Percentiles rank a stretch among this genome's conserved stretches.
These are phyloP conservation scores for Plasmodium gaboni DNA, from an alignment of 169 alveolate genomes.

Conservation along the genomic window DNA sequence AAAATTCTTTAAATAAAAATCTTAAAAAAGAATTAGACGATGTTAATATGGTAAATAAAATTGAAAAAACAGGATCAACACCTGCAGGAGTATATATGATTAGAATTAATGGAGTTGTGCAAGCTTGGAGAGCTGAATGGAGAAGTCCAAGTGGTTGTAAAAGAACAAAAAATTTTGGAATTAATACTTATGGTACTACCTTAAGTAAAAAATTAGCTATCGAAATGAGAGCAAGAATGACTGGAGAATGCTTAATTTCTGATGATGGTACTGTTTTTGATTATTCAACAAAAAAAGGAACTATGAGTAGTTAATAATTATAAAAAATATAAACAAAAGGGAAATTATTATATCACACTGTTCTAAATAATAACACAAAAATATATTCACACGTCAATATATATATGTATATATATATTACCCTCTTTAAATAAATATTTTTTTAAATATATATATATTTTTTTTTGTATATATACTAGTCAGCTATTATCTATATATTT, in stretches of 20 bases:
- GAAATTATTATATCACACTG: neutral
- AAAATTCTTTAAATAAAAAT: neutral
- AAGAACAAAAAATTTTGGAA: slow-evolving; percentile 64
- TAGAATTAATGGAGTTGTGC: slow-evolving; percentile 58
- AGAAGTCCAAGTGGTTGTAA: slow-evolving; percentile 71
- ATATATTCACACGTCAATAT: neutral
- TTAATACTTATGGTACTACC: slow-evolving; percentile 56
- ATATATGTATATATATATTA: neutral
- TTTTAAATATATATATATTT: too few species aligned
- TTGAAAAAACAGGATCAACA: slow-evolving; percentile 27
- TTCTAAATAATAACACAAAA: too few species aligned
- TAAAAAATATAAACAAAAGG: neutral
- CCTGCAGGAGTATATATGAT: slow-evolving; percentile 76
- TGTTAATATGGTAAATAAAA: slow-evolving; percentile 15
- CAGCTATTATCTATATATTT: too few species aligned
- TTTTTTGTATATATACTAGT: too few species aligned
- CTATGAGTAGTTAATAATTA: slow-evolving; percentile 1
- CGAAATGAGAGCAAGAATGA: slow-evolving; percentile 73
- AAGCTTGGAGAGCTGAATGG: slow-evolving; percentile 78
- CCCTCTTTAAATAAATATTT: too few species aligned
- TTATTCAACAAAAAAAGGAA: slow-evolving; percentile 13
- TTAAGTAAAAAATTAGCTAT: slow-evolving; percentile 74
- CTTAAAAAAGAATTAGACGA: slow-evolving; percentile 50
- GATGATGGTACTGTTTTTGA: slow-evolving; percentile 76
- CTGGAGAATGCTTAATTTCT: slow-evolving; percentile 58